Evolutionary conservation across 2,329 filamentous ascomycete species (phyloP), one percentile per base, ranked within the genome.

Genomic region (Penicillium corylophilum): DNA sequence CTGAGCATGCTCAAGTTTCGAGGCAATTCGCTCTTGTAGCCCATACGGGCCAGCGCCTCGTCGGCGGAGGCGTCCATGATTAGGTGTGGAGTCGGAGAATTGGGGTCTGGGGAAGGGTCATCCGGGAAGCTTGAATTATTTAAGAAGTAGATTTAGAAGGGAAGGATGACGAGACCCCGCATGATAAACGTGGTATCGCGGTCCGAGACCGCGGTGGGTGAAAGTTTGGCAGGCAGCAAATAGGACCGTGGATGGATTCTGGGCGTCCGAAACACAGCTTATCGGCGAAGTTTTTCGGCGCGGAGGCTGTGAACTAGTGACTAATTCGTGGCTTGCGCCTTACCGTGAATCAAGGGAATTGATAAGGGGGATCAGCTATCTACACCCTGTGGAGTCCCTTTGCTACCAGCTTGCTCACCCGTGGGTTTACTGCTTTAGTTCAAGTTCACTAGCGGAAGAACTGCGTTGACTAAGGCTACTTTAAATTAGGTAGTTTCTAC

Each of bases 1-100:
- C 82, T 86, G 63, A 88, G 70, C 84, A 88, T 88, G 66, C 81
- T 84, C 56, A 89, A 68, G 59, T 82, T 84, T 53, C 85, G 78
- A 15, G 85, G 85, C 39, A 89, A 66, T 65, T 88, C 85, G 47
- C 79, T 77, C 70, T 81, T 82, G 75, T 88, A 88, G 46, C 85
- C 86, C 83, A 88, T 83, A 59, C 78, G 79, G 54, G 80, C 83
- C 63, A 87, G 76, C 46, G 81, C 80, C 55, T 80, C 81, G 66
- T 86, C 81, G 53, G 83, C 83, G 51, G 54, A 69, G 60, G 64
- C 66, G 55, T 70, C 51, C 54, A 63, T 66, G 50, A 40, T 57
- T n/a, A n/a, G 57, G 52, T 56, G 56, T 28, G 43, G 38, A 51
- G 38, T 24, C 46, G 16, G 31, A 46, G n/a, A 29, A 31, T 28